A percentile compares a stretch with the other conserved stretches of the same genome.
Evolutionary conservation across 164 flowering plant species (phyloP).

Genomic region (Houttuynia cordata): DNA sequence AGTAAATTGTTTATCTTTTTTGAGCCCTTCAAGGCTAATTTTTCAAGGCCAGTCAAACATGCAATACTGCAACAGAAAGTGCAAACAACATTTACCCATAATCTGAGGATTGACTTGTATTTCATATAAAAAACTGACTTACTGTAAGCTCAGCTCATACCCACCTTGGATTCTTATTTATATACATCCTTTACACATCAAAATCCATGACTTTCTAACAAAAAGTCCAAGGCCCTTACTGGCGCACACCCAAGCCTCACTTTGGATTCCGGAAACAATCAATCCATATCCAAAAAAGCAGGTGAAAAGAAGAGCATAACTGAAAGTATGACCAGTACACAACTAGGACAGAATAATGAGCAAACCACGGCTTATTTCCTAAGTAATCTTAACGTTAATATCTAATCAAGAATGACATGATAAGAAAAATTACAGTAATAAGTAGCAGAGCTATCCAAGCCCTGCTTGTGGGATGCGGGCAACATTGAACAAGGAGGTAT

Average conservation of each 20-base stretch:
- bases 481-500: constrained; percentile 19
- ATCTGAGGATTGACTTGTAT: too few relatives aligned
- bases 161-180: not conserved
- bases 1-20: too few relatives aligned
- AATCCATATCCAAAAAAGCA: not conserved
- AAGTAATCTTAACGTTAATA: constrained; percentile 2
- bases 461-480: constrained; percentile 6
- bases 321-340: constrained; percentile 1
- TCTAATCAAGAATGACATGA: constrained; percentile 5
- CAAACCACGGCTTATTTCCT: not conserved
- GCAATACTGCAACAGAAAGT: too few relatives aligned
- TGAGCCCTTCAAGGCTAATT: too few relatives aligned
- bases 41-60: too few relatives aligned
- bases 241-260: constrained; percentile 1
- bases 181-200: not conserved
- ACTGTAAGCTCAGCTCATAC: not conserved
- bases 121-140: too few relatives aligned
- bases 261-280: constrained; percentile 6
- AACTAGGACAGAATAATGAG: not conserved
- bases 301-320: not conserved
- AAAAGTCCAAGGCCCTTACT: not conserved
- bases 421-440: constrained; percentile 1
- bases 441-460: constrained; percentile 4
- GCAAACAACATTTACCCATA: too few relatives aligned
- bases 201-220: not conserved